Evolutionary conservation across 176 grass and related monocot species (phyloP), one percentile per base, ranked within the genome.

Genomic region (Oryza punctata): DNA sequence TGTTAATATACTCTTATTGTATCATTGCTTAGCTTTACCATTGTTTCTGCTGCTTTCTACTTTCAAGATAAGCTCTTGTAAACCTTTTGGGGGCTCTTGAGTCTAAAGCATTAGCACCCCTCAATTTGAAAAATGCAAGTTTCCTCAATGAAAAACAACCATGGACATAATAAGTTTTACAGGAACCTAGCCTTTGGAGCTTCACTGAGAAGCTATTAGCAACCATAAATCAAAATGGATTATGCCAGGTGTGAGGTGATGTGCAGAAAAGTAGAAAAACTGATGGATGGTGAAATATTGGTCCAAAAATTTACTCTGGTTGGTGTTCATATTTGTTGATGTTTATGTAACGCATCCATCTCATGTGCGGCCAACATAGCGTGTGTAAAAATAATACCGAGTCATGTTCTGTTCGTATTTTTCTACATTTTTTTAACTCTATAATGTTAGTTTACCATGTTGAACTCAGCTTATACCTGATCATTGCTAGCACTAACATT

Each of bases 401-500:
- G 35, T 50, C 12, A 3, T 75, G 45, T 21, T 79, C 21, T 37
- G 24, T 18, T 82, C 3, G 1, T 78, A 44, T 3, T 60, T 78
- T 54, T 86, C 66, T 75, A 30, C 32, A 73, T 49, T 74, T 26
- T 37, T 28, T 74, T 28, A 9, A 40, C 28, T 25, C 27, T 72
- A 37, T 7, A 85, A 29, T 72, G 25, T 12, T 19, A 35, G 7
- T 33, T 41, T 25, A 16, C 45, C 1, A 16, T 85, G 19, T 65
- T 33, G 35, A 79, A 46, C 47, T 72, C 47, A 78, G 16, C 46
- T 46, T 78, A 19, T 74, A 70, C 41, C 71, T 69, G 43, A 6
- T 37, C 59, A 19, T 46, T 60, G 66, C 45, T 67, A 78, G 16
- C 69, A 75, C 47, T 90, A 43, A 87, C 49, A 52, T 74, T 69